Conservation (phyloP, 768 basidiomycete species). For the Kwoniella mangroviensis region DNA sequence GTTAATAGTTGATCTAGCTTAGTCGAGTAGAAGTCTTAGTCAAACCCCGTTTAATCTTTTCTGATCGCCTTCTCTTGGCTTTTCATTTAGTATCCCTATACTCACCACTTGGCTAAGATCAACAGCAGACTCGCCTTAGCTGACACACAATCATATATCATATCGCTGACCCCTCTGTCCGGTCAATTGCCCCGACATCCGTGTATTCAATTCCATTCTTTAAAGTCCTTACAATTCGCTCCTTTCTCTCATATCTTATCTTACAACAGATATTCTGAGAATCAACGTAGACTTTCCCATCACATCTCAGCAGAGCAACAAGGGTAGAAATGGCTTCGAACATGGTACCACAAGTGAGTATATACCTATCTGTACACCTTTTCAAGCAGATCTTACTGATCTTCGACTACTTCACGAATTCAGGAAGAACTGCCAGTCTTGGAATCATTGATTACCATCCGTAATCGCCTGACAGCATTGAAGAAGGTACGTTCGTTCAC, state of each 20-base stretch:
- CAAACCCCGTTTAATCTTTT: neutral
- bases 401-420: neutral
- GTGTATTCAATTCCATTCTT: neutral
- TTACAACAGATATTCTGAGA: neutral
- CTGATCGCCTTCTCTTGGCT: neutral
- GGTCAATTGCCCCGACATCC: neutral
- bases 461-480: conserved; percentile 82
- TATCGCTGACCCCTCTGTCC: no score
- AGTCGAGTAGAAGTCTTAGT: no score
- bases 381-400: conserved; percentile 3
- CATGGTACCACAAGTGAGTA: conserved; percentile 51
- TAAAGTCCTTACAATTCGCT: neutral
- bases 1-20: neutral
- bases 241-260: neutral
- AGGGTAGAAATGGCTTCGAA: conserved; percentile 19
- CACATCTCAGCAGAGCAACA: neutral
- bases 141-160: neutral
- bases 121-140: neutral
- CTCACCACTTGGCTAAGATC: neutral
- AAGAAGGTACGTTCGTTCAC: conserved; percentile 48
- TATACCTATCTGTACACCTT: neutral
- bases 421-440: conserved; percentile 84
- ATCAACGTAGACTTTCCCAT: neutral
- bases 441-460: conserved; percentile 91
- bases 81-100: neutral